Evolutionary conservation across 1,139 yeast genomes (phyloP), one percentile per base, ranked within the genome.

Genomic region (Spathaspora sp.): DNA sequence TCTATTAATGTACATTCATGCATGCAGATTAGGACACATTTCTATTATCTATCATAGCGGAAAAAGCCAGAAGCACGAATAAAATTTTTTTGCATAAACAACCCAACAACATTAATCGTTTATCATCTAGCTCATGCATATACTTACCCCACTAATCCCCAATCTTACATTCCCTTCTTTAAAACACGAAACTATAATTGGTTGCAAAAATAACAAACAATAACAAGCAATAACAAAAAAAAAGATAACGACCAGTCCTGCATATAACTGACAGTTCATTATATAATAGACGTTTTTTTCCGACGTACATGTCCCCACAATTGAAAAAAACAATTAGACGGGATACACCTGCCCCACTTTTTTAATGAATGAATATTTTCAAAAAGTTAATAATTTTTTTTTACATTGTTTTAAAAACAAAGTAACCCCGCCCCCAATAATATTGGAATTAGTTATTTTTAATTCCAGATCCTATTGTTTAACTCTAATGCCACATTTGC

Each of bases 281-380:
- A 31, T 31, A 3, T n/a, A 31, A 31, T 31, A 31, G 13, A 13
- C 36, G 36, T 31, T 31, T 31, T 31, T 31, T 31, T 31, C 36
- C 18, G 36, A 31, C 3, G 36, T 31, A 31, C 36, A 31, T 31
- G 36, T 31, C 36, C 36, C 36, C 36, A 31, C 36, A 31, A 31
- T 31, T 15, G 17, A 31, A 31, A n/a, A n/a, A n/a, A 31, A 31
- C 16, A 31, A 29, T 29, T 9, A 9, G n/a, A 26, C 11, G 17
- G 33, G 36, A 31, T 31, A 13, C 36, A 31, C 36, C 36, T 31
- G 36, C 36, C 36, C 36, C 36, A 31, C 36, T 31, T 31, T 31
- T 31, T 13, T 13, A 6, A 31, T 31, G 31, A 27, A 13, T n/a
- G 31, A n/a, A 27, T 27, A 27, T 27, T 27, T 27, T 27, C 31